A percentile compares a stretch with the other conserved stretches of the same genome.
Evolutionary conservation across 768 basidiomycete species (phyloP).

Genomic region (Tylopilus subfusipes): DNA sequence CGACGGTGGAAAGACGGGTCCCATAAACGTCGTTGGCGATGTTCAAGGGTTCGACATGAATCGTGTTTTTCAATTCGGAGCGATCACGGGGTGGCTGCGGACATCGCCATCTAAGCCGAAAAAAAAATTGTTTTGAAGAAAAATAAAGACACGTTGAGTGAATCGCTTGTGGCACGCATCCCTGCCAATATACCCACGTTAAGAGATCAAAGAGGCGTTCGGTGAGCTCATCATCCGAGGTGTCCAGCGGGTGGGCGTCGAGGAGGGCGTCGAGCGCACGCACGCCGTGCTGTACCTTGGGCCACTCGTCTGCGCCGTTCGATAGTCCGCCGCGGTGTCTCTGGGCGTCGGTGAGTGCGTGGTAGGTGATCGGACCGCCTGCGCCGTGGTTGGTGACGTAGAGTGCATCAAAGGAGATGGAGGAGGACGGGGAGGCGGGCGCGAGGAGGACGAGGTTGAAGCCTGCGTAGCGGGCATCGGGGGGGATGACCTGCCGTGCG

Average conservation of each 20-base stretch:
- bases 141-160: constrained; percentile 1
- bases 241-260: constrained; percentile 32
- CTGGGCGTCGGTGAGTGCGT: constrained; percentile 50
- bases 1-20: constrained; percentile 69
- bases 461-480: constrained; percentile 61
- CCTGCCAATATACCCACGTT: constrained; percentile 54
- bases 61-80: constrained; percentile 56
- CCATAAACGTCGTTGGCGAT: constrained; percentile 42
- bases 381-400: constrained; percentile 71
- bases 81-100: constrained; percentile 45
- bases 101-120: constrained; percentile 24
- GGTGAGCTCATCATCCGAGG: constrained; percentile 50
- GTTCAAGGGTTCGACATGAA: constrained; percentile 55
- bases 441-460: constrained; percentile 76
- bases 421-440: constrained; percentile 31
- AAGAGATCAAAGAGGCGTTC: constrained; percentile 63
- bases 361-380: constrained; percentile 53
- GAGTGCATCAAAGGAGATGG: constrained; percentile 47
- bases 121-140: not conserved
- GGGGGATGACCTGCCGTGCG: constrained; percentile 43
- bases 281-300: constrained; percentile 65
- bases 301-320: constrained; percentile 68
- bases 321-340: constrained; percentile 59
- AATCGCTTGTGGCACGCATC: not conserved
- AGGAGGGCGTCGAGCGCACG: constrained; percentile 44